Evolutionary conservation across 169 alveolate genomes (phyloP), one percentile per base, ranked within the genome.

Genomic region (Cryptosporidium viatorum): DNA sequence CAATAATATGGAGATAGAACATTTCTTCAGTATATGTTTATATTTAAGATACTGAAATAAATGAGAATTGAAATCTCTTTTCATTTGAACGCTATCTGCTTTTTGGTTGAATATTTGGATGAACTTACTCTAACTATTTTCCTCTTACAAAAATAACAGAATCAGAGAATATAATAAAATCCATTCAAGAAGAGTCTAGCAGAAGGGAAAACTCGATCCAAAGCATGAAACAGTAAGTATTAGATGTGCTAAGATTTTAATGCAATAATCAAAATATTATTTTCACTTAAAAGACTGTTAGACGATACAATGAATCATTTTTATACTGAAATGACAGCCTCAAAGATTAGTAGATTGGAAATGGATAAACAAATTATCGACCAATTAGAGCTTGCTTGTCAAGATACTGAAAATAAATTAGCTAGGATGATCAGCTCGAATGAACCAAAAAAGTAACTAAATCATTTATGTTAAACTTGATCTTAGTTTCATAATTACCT

Each of bases 301-400:
- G 35, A 80, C 18, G 75, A 80, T 7, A 80, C 67, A 3, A 14
- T 80, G 45, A 80, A 39, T 39, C 89, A 80, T 51, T 80, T 80
- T 33, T 21, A 41, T 6, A 18, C 74, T 16, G 89, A 80, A 65
- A 31, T 80, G 43, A 18, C 39, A 50, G 23, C 45, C 12, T 58
- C 89, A 1, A 80, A 55, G 39, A 31, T 29, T 1, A 80, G 35
- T 23, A 58, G 89, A 14, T 10, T 50, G 10, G 80, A 80, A 29
- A 58, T 62, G 23, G 89, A 80, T 29, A 62, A 37, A 48, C 89
- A 80, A 23, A 80, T 80, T 21, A 33, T 80, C 9, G 75, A 59
- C 2, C 89, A 80, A 39, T 29, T 80, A 21, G 89, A 80, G 70
- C 37, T 80, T 7, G 89, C 89, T 7, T 80, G 89, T 31, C 71